Conservation (phyloP, 352 stramenopile species). For the Pythium myriotylum region DNA sequence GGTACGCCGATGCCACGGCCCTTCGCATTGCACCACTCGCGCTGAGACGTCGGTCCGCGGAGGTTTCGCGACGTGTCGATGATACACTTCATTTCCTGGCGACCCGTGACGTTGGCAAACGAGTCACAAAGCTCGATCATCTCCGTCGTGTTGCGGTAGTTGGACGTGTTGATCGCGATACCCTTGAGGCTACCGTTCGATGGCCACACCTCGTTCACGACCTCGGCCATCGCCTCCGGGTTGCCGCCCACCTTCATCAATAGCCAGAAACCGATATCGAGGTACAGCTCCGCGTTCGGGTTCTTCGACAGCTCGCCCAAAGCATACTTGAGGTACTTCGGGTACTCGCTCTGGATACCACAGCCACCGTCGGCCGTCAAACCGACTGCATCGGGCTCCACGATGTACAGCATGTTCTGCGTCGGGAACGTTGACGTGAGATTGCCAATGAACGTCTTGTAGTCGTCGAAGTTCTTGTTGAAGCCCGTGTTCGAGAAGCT, state of each 20-base stretch:
- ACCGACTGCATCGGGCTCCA: constrained; percentile 32
- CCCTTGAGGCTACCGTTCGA: neutral
- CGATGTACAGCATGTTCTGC: constrained; percentile 29
- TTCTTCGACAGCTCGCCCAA: constrained; percentile 20
- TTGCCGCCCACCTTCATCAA: constrained; percentile 8
- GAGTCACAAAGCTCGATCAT: too few relatives aligned
- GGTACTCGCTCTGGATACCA: constrained; percentile 17
- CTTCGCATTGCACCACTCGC: constrained; percentile 38
- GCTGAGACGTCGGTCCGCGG: too few relatives aligned
- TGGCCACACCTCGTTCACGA: constrained; percentile 16
- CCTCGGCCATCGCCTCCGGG: neutral
- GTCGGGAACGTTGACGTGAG: constrained; percentile 15
- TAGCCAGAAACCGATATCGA: constrained; percentile 32
- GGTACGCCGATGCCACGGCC: constrained; percentile 27
- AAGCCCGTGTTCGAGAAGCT: constrained; percentile 23
- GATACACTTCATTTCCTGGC: too few relatives aligned
- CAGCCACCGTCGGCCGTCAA: constrained; percentile 18
- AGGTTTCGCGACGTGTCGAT: too few relatives aligned
- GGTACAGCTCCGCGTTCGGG: constrained; percentile 29
- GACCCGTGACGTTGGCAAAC: too few relatives aligned
- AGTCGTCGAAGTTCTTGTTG: constrained; percentile 28
- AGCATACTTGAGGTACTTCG: constrained; percentile 21
- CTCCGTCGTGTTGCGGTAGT: too few relatives aligned
- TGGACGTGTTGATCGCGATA: too few relatives aligned
- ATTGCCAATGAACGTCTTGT: constrained; percentile 25